Base-by-base conservation (phyloP, 768 basidiomycete genomes). In the Paxillus involutus region DNA sequence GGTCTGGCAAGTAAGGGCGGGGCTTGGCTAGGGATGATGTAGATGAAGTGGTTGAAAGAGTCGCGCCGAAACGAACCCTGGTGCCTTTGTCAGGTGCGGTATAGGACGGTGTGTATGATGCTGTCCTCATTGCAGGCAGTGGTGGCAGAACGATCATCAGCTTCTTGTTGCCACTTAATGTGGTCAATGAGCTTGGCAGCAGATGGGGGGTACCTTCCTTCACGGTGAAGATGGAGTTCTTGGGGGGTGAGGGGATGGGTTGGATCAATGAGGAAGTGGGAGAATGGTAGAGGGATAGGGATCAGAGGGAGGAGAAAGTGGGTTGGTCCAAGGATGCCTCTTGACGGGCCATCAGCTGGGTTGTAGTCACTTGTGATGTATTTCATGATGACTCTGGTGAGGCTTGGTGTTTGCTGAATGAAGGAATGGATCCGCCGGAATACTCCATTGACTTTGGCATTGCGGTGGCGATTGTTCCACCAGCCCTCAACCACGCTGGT, bases 401-500 rank as follows among this genome's bases (percentile, higher is more conserved):
- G 3, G 8, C 3, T 32, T 32, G 32, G 2, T 32, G 32, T 3
- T 9, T 32, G 32, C 6, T 44, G 48, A 33, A 48, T 33, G 51
- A 53, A 6, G 6, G 32, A 13, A 12, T 71, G 65, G 11, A 71
- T 59, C 9, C 56, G 44, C 14, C 55, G 52, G 67, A 76, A 76
- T 42, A 71, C 46, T 0, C 58, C 21, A 24, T 75, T 76, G 43
- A 65, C 61, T 1, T 47, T 36, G 3, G 9, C 10, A 55, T 76
- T 75, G 12, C 68, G 26, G 55, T 75, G 76, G 3, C 73, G 39
- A 0, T 69, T 69, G 26, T 65, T 71, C 71, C 73, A 72, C 77
- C 76, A 79, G 0, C 75, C 74, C 53, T 77, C 64, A 29, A 78
- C 64, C 6, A 79, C 70, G 1, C 75, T 73, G 41, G 44, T 52